Evolutionary conservation across 257 asterid species (phyloP).

Genomic region (Gentiana macrophylla): DNA sequence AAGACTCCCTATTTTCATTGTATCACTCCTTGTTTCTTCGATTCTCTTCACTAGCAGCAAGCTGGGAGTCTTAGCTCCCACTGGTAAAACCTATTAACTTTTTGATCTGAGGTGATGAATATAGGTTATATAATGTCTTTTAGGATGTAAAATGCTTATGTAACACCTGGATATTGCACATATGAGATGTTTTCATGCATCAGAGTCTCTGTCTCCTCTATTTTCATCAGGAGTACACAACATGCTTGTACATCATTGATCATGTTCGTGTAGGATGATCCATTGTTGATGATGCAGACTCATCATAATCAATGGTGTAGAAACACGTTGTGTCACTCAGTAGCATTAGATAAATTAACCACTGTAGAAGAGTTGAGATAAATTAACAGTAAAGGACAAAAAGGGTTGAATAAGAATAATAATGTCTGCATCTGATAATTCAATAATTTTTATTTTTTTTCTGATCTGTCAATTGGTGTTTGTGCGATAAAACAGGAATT

Average conservation of each 20-base stretch:
- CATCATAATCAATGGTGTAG: neutral
- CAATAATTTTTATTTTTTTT: neutral
- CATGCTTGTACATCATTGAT: neutral
- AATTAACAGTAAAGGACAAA: neutral
- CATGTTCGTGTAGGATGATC: neutral
- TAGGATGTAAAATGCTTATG: too few relatives aligned
- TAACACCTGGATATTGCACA: too few relatives aligned
- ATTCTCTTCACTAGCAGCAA: too few relatives aligned
- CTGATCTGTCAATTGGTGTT: slow-evolving; percentile 1
- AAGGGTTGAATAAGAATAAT: neutral
- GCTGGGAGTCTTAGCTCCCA: too few relatives aligned
- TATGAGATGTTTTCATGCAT: too few relatives aligned
- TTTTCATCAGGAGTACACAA: too few relatives aligned
- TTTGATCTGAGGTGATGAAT: too few relatives aligned
- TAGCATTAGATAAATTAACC: neutral
- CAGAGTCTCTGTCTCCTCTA: too few relatives aligned
- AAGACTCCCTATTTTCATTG: too few relatives aligned
- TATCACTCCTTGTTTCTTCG: too few relatives aligned
- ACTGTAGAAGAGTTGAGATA: neutral
- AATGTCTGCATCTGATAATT: slow-evolving; percentile 1
- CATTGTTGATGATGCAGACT: neutral
- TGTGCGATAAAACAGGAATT: neutral
- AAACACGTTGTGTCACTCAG: neutral
- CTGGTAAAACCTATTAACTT: too few relatives aligned
- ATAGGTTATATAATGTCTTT: too few relatives aligned